phyloP scores from a whole-genome alignment of 2,329 filamentous ascomycete species.

The Colletotrichum brevisporum region DNA sequence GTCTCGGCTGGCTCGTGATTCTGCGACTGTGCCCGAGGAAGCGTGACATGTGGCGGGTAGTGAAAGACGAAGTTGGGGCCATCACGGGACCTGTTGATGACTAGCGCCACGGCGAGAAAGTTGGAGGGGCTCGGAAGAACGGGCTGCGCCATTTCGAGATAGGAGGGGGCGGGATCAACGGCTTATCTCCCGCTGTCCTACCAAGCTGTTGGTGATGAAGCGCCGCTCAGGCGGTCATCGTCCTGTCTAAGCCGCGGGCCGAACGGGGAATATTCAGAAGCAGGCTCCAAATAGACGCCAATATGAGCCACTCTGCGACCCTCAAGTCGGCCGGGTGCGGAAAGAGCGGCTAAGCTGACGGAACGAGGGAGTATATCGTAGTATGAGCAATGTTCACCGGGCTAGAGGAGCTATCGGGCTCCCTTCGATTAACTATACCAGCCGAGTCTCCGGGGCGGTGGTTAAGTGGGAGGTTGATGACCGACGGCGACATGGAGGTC shows the following conservation, averaged over 20 bases:
- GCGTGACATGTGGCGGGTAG: constrained; percentile 76
- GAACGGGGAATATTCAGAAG: no score
- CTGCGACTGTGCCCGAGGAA: constrained; percentile 54
- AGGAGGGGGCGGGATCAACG: constrained; percentile 2
- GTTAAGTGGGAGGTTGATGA: no score
- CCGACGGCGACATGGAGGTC: constrained; percentile 4
- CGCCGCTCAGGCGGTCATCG: constrained; percentile 10
- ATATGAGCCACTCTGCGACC: constrained; percentile 6
- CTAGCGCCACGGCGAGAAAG: constrained; percentile 79
- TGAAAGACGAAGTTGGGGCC: constrained; percentile 89
- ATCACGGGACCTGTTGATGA: constrained; percentile 81
- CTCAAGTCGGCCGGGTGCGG: background rate
- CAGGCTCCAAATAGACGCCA: background rate
- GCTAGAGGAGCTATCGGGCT: no score
- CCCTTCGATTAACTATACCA: no score
- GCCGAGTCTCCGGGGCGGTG: no score
- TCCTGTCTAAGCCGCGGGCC: background rate
- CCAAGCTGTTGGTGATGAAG: constrained; percentile 10
- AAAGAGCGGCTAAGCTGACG: background rate
- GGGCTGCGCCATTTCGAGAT: constrained; percentile 60
- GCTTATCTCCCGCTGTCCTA: background rate
- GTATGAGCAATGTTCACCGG: no score
- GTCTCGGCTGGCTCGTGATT: constrained; percentile 51
- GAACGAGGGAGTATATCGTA: no score
- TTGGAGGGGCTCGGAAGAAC: constrained; percentile 67